These are phyloP conservation scores for Allomyces macrogynus DNA, from an alignment of 192 early-diverging fungal genomes.

Conservation along the genomic window DNA sequence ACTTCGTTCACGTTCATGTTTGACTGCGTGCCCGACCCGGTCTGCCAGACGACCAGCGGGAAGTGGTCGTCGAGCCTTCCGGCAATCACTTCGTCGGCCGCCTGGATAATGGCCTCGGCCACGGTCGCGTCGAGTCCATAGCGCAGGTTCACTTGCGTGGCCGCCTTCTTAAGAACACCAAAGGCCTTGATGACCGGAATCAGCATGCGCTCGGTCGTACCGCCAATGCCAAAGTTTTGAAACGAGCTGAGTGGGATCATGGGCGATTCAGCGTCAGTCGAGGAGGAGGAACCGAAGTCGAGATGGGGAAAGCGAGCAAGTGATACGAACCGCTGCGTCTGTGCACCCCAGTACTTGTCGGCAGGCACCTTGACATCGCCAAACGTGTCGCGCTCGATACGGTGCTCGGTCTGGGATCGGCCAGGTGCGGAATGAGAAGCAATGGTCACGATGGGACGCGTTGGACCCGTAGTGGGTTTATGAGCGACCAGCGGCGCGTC, in stretches of 20 bases:
- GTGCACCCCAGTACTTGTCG: slow-evolving; percentile 92
- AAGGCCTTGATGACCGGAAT: slow-evolving; percentile 86
- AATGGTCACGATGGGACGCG: not conserved
- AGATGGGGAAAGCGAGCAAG: not conserved
- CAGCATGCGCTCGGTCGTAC: slow-evolving; percentile 78
- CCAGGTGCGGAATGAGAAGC: not conserved
- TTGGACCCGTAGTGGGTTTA: not conserved
- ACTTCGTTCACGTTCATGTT: slow-evolving; percentile 98
- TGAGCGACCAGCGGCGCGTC: not conserved
- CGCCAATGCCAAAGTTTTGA: slow-evolving; percentile 96
- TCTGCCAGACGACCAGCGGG: slow-evolving; percentile 96
- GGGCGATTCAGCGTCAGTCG: not conserved
- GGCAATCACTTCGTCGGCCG: slow-evolving; percentile 77
- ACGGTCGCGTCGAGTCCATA: slow-evolving; percentile 63
- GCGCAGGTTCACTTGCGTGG: slow-evolving; percentile 80
- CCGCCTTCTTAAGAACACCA: slow-evolving; percentile 86
- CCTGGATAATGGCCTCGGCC: slow-evolving; percentile 70
- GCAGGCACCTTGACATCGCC: slow-evolving; percentile 87
- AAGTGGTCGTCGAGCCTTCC: slow-evolving; percentile 88
- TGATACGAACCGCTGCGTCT: slow-evolving; percentile 65
- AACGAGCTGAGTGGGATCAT: slow-evolving; percentile 35
- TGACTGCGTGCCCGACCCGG: slow-evolving; percentile 92
- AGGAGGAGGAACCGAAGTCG: not conserved
- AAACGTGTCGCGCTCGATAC: slow-evolving; percentile 73
- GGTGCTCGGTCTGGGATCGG: slow-evolving; percentile 28